A percentile compares a stretch with the other conserved stretches of the same genome.
Evolutionary conservation across 176 grass and related monocot genomes (phyloP).

Genomic region (Triticum urartu): DNA sequence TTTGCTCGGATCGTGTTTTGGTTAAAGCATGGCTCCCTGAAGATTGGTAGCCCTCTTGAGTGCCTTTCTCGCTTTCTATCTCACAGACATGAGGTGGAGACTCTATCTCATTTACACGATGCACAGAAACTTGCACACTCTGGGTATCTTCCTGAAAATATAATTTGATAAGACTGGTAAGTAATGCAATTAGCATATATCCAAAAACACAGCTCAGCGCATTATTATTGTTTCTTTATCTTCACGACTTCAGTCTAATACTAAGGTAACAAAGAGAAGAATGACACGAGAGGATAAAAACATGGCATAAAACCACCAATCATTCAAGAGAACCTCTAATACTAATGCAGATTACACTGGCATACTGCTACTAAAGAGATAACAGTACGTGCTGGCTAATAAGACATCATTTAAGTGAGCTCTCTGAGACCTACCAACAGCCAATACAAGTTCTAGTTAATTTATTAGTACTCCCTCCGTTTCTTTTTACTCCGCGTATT

Average conservation of each 20-base stretch:
- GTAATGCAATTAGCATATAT: slow-evolving; percentile 2
- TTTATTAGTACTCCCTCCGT: background rate
- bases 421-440: background rate
- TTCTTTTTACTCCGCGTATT: no score
- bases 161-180: slow-evolving; percentile 18
- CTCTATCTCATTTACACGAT: slow-evolving; percentile 44
- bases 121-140: slow-evolving; percentile 23
- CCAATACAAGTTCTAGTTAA: background rate
- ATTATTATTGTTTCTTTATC: background rate
- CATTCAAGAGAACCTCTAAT: background rate
- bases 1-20: slow-evolving; percentile 63
- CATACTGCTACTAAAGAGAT: background rate
- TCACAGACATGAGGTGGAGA: slow-evolving; percentile 42
- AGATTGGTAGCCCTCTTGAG: slow-evolving; percentile 57
- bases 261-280: background rate
- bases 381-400: background rate
- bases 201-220: background rate
- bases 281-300: background rate
- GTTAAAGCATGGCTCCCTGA: slow-evolving; percentile 38
- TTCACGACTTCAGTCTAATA: background rate
- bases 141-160: slow-evolving; percentile 37
- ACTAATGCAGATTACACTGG: background rate
- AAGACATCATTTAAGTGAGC: background rate
- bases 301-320: background rate
- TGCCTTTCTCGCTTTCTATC: slow-evolving; percentile 56